Percentiles rank a stretch among this genome's conserved stretches.
Conservation (phyloP, 1,284 basidiomycete species). For the Marasmius oreades region DNA sequence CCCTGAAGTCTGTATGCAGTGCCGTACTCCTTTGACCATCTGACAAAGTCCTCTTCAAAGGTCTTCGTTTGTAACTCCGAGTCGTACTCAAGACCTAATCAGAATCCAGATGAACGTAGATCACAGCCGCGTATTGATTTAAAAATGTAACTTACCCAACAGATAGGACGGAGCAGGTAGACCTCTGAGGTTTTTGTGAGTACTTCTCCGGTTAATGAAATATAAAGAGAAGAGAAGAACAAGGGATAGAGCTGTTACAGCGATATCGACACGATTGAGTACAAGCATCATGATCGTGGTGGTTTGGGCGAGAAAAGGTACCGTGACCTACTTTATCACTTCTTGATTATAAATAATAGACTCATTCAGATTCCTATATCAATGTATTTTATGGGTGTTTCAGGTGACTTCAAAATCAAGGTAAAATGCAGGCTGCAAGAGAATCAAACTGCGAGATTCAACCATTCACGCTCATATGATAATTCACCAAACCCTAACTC, state of each 20-base stretch:
- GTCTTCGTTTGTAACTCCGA: background rate
- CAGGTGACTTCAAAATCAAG: no score
- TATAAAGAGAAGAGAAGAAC: background rate
- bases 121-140: no score
- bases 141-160: background rate
- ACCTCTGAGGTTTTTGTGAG: background rate
- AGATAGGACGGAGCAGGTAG: background rate
- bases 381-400: no score
- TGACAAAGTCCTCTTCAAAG: background rate
- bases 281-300: background rate
- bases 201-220: background rate
- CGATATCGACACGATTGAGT: background rate
- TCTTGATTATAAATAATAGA: no score
- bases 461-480: no score
- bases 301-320: background rate
- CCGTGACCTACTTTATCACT: no score
- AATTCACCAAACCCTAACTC: no score
- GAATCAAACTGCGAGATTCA: no score
- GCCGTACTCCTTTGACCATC: background rate
- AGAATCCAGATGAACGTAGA: no score
- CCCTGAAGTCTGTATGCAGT: background rate
- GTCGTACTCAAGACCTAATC: background rate
- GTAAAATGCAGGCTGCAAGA: no score
- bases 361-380: no score
- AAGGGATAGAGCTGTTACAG: background rate